Percentiles rank a stretch among this genome's conserved stretches.
These are phyloP conservation scores for Linum trigynum DNA, from an alignment of 345 rosid species.

Conservation along the genomic window DNA sequence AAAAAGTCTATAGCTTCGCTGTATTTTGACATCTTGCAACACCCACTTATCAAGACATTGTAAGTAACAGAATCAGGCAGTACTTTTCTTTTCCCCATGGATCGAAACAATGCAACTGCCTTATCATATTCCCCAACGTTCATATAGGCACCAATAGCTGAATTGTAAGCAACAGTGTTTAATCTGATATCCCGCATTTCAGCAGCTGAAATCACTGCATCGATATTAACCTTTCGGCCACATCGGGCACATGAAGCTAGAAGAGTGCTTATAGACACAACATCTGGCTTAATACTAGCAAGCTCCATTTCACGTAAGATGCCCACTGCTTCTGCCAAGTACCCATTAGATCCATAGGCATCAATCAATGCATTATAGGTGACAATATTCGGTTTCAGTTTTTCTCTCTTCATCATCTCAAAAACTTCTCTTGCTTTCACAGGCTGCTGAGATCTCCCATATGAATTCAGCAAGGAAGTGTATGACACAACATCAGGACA, in stretches of 20 bases:
- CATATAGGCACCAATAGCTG: slow-evolving; percentile 80
- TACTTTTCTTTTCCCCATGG: slow-evolving; percentile 64
- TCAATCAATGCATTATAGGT: slow-evolving; percentile 79
- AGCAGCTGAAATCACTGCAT: slow-evolving; percentile 68
- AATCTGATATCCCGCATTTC: slow-evolving; percentile 64
- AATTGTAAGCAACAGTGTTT: slow-evolving; percentile 74
- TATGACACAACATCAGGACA: slow-evolving; percentile 74
- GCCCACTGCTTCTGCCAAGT: slow-evolving; percentile 66
- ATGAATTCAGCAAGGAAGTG: slow-evolving; percentile 76
- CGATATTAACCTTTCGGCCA: slow-evolving; percentile 59
- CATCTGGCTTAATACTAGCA: slow-evolving; percentile 55
- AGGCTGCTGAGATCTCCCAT: slow-evolving; percentile 81
- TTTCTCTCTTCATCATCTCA: slow-evolving; percentile 55
- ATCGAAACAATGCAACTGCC: slow-evolving; percentile 49
- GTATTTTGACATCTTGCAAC: slow-evolving; percentile 64
- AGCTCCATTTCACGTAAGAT: slow-evolving; percentile 76
- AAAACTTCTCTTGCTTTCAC: slow-evolving; percentile 66
- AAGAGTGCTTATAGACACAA: slow-evolving; percentile 76
- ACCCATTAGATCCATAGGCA: slow-evolving; percentile 84
- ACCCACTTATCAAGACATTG: slow-evolving; percentile 66
- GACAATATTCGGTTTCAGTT: slow-evolving; percentile 63
- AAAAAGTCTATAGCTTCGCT: slow-evolving; percentile 62
- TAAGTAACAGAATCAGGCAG: slow-evolving; percentile 67
- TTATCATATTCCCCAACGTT: slow-evolving; percentile 73
- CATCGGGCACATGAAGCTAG: slow-evolving; percentile 81